These are phyloP conservation scores for Thozetella sp. DNA, from an alignment of 495 filamentous ascomycete species.

Conservation along the genomic window DNA sequence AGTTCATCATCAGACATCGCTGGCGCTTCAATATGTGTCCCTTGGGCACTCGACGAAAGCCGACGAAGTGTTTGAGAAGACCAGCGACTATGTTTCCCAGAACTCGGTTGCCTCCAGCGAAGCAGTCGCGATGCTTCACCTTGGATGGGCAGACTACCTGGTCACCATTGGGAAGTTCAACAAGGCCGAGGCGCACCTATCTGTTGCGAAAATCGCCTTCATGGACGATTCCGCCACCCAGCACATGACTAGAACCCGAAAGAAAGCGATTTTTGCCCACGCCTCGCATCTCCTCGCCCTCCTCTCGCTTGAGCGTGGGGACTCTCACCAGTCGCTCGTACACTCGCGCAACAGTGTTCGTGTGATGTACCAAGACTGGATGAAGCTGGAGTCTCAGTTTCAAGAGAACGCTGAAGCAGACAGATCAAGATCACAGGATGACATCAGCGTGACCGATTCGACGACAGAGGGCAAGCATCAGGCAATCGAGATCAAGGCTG, in stretches of 20 bases:
- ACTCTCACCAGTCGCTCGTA: conserved; percentile 63
- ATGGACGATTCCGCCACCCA: conserved; percentile 10
- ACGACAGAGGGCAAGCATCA: conserved; percentile 14
- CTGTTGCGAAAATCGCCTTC: conserved; percentile 33
- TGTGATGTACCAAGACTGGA: conserved; percentile 72
- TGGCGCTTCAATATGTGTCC: conserved; percentile 73
- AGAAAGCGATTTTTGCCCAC: conserved; percentile 46
- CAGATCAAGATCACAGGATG: conserved; percentile 25
- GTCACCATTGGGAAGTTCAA: conserved; percentile 66
- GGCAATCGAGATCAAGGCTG: conserved; percentile 6
- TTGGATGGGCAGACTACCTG: conserved; percentile 76
- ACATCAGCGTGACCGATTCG: conserved; percentile 17
- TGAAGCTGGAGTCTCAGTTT: conserved; percentile 53
- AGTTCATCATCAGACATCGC: conserved; percentile 56
- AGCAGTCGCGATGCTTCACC: conserved; percentile 55
- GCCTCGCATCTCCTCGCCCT: conserved; percentile 63
- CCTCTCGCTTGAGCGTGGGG: conserved; percentile 64
- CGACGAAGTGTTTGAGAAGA: conserved; percentile 61
- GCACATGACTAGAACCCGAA: conserved; percentile 21
- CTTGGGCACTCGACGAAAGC: conserved; percentile 80
- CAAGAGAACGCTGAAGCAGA: conserved; percentile 27
- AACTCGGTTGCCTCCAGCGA: conserved; percentile 16
- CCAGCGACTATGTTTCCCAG: conserved; percentile 38
- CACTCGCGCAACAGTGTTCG: conserved; percentile 69
- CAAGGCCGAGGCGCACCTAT: conserved; percentile 51